phyloP scores from a whole-genome alignment of 2,329 filamentous ascomycete genomes.

The Periconia digitata region DNA sequence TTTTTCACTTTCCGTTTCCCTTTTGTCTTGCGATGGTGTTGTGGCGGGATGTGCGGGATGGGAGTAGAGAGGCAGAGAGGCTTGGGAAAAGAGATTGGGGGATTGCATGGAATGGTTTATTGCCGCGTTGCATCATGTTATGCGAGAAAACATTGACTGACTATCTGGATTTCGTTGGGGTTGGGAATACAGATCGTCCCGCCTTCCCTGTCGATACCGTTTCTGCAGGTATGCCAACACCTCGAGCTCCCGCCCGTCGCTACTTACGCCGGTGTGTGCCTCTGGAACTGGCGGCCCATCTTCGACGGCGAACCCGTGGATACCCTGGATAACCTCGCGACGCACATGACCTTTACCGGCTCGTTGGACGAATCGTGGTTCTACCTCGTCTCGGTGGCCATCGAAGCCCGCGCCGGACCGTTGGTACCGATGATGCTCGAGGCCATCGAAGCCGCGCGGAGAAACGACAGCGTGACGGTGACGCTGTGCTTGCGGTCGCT shows the following conservation, averaged over 20 bases:
- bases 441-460: constrained; percentile 78
- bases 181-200: constrained; percentile 66
- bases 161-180: too few relatives aligned
- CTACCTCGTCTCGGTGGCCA: constrained; percentile 91
- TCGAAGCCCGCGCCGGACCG: constrained; percentile 87
- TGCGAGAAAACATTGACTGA: too few relatives aligned
- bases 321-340: constrained; percentile 82
- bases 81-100: too few relatives aligned
- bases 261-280: constrained; percentile 85
- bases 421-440: constrained; percentile 86
- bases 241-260: constrained; percentile 90
- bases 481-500: constrained; percentile 76
- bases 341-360: constrained; percentile 87
- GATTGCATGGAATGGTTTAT: too few relatives aligned
- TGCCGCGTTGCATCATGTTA: too few relatives aligned
- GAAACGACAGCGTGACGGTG: constrained; percentile 69
- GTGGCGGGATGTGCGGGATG: too few relatives aligned
- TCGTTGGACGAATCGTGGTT: constrained; percentile 98
- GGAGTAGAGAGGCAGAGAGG: too few relatives aligned
- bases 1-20: too few relatives aligned
- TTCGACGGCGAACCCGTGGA: constrained; percentile 82
- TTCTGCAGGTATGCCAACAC: constrained; percentile 73
- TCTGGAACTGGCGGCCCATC: constrained; percentile 97
- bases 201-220: constrained; percentile 77
- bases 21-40: constrained; percentile 70